phyloP scores from a whole-genome alignment of 345 rosid species.

The Passiflora organensis region DNA sequence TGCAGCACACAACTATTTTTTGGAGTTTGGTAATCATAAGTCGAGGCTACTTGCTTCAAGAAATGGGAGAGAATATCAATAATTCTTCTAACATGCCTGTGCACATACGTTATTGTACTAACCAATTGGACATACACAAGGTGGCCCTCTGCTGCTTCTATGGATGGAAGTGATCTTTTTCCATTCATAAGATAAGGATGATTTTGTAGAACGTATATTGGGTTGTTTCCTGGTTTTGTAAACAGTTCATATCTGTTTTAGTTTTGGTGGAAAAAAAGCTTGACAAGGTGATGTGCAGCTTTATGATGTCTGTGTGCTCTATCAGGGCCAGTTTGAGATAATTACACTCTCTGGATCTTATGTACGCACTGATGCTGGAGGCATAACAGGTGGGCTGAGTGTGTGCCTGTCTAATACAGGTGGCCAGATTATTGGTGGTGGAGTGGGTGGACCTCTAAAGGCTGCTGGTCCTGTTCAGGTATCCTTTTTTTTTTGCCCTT shows the following conservation, averaged over 20 bases:
- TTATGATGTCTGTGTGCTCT: background rate
- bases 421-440: slow-evolving; percentile 93
- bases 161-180: background rate
- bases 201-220: background rate
- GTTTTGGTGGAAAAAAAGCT: background rate
- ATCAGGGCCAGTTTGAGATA: slow-evolving; percentile 84
- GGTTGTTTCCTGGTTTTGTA: background rate
- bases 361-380: slow-evolving; percentile 65
- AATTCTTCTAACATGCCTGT: background rate
- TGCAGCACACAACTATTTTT: no score
- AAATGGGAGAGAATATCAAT: no score
- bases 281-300: background rate
- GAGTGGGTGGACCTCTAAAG: slow-evolving; percentile 70
- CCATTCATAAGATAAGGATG: background rate
- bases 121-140: background rate
- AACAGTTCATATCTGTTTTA: background rate
- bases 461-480: slow-evolving; percentile 98
- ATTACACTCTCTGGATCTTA: slow-evolving; percentile 80
- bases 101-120: background rate
- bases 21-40: no score
- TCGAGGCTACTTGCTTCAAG: no score
- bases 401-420: slow-evolving; percentile 61
- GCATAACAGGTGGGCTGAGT: slow-evolving; percentile 82
- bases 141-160: background rate
- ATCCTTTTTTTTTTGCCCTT: background rate